A percentile compares a stretch with the other conserved stretches of the same genome.
These are phyloP conservation scores for Apiotrichum siamense DNA, from an alignment of 1,284 basidiomycete species.

Conservation along the genomic window DNA sequence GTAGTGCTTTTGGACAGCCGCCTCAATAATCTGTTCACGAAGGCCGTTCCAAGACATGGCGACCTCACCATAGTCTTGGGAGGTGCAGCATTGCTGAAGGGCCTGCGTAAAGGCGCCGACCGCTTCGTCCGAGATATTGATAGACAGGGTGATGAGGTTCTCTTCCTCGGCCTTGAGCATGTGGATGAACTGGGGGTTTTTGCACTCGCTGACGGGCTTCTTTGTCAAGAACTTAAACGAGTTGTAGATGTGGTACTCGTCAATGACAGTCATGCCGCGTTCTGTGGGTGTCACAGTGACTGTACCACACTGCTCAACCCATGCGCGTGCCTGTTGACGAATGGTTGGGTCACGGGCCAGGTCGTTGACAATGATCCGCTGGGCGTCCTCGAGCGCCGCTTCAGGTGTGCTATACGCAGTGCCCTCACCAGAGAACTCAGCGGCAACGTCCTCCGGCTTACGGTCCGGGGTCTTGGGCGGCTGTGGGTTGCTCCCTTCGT, in stretches of 20 bases:
- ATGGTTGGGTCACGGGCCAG: constrained; percentile 89
- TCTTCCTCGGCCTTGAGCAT: constrained; percentile 89
- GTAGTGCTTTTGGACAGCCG: constrained; percentile 65
- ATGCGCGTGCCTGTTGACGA: constrained; percentile 68
- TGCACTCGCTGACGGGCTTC: constrained; percentile 71
- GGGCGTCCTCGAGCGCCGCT: constrained; percentile 50
- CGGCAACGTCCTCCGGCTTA: constrained; percentile 38
- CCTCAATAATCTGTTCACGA: constrained; percentile 69
- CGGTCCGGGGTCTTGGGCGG: constrained; percentile 37
- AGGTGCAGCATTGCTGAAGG: constrained; percentile 75
- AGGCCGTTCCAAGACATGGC: constrained; percentile 91
- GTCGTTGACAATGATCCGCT: constrained; percentile 82
- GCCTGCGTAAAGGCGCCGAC: constrained; percentile 59
- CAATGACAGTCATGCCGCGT: constrained; percentile 81
- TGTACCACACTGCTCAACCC: constrained; percentile 71
- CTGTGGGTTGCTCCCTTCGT: constrained; percentile 22
- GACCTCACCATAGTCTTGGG: constrained; percentile 77
- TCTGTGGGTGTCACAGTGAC: constrained; percentile 85
- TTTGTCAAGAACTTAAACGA: constrained; percentile 90
- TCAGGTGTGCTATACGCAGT: constrained; percentile 27
- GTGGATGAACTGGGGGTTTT: constrained; percentile 73
- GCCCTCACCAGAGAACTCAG: constrained; percentile 37
- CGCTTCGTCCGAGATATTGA: constrained; percentile 61
- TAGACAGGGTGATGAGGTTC: constrained; percentile 70
- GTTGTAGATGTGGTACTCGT: constrained; percentile 84